These are phyloP conservation scores for Suhomyces bolitotheri DNA, from an alignment of 1,139 yeast genomes.

Conservation along the genomic window DNA sequence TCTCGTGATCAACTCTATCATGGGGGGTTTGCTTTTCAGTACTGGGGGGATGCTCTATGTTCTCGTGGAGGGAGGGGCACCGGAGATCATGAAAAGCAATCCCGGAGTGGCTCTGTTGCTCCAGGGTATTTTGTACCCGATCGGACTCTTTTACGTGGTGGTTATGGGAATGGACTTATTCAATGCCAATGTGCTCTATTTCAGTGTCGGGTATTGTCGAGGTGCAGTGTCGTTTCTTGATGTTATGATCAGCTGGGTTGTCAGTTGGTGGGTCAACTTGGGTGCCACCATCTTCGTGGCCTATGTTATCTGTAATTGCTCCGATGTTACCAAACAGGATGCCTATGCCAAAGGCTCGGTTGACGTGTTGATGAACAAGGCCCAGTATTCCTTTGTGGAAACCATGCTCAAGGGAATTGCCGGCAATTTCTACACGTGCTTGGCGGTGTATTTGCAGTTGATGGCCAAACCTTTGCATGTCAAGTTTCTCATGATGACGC, in stretches of 20 bases:
- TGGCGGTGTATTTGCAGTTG: conserved; percentile 73
- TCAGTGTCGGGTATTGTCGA: conserved; percentile 64
- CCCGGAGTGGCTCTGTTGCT: conserved; percentile 56
- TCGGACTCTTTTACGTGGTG: conserved; percentile 73
- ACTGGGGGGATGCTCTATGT: conserved; percentile 74
- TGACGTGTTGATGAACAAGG: conserved; percentile 48
- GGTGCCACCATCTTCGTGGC: conserved; percentile 65
- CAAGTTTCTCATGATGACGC: conserved; percentile 58
- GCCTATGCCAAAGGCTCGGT: conserved; percentile 48
- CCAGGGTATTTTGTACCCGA: conserved; percentile 62
- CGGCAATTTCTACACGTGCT: conserved; percentile 73
- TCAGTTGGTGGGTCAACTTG: conserved; percentile 66
- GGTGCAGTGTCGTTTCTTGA: conserved; percentile 69
- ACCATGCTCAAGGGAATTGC: conserved; percentile 66
- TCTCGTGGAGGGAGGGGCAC: conserved; percentile 53
- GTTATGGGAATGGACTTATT: conserved; percentile 72
- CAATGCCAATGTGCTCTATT: conserved; percentile 70
- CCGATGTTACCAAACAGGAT: conserved; percentile 46
- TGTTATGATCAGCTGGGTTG: conserved; percentile 63
- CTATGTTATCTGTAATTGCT: conserved; percentile 58
- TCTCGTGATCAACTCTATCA: conserved; percentile 57
- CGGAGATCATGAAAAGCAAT: conserved; percentile 38
- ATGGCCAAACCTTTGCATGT: conserved; percentile 83
- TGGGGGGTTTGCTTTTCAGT: conserved; percentile 71
- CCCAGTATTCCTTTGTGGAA: conserved; percentile 50